phyloP scores from a whole-genome alignment of 2,329 filamentous ascomycete genomes.

The Fusarium hostae region DNA sequence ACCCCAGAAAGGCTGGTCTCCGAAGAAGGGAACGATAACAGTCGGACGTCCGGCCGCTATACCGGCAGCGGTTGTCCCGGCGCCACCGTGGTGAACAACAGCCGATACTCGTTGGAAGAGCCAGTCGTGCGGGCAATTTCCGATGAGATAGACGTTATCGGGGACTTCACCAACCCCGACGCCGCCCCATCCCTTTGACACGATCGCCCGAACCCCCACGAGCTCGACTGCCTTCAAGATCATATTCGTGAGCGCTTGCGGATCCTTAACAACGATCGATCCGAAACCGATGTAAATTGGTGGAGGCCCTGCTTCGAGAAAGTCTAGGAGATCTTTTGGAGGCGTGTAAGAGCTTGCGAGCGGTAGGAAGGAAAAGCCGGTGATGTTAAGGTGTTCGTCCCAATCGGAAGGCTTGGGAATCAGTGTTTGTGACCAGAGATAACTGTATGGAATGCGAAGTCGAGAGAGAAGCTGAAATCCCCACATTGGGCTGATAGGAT shows the following conservation, averaged over 20 bases:
- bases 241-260: slow-evolving; percentile 65
- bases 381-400: slow-evolving; percentile 67
- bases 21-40: slow-evolving; percentile 75
- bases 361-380: slow-evolving; percentile 71
- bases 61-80: slow-evolving; percentile 73
- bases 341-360: slow-evolving; percentile 64
- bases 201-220: slow-evolving; percentile 68
- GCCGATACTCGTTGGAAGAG: slow-evolving; percentile 68
- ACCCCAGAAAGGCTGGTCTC: slow-evolving; percentile 74
- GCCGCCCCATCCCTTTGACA: slow-evolving; percentile 74
- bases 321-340: slow-evolving; percentile 62
- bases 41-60: slow-evolving; percentile 69
- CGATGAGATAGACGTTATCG: slow-evolving; percentile 68
- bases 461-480: slow-evolving; percentile 72
- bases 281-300: slow-evolving; percentile 76
- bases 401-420: slow-evolving; percentile 75
- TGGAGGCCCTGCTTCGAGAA: slow-evolving; percentile 65
- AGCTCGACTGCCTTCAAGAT: slow-evolving; percentile 69
- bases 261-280: slow-evolving; percentile 73
- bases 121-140: slow-evolving; percentile 75
- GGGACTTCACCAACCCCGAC: slow-evolving; percentile 61
- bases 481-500: slow-evolving; percentile 72
- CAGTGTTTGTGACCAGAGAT: slow-evolving; percentile 75
- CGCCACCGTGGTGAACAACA: slow-evolving; percentile 73
- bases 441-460: slow-evolving; percentile 73